Base-by-base conservation (phyloP, 352 stramenopile genomes). In the Pythium pyrilobum region DNA sequence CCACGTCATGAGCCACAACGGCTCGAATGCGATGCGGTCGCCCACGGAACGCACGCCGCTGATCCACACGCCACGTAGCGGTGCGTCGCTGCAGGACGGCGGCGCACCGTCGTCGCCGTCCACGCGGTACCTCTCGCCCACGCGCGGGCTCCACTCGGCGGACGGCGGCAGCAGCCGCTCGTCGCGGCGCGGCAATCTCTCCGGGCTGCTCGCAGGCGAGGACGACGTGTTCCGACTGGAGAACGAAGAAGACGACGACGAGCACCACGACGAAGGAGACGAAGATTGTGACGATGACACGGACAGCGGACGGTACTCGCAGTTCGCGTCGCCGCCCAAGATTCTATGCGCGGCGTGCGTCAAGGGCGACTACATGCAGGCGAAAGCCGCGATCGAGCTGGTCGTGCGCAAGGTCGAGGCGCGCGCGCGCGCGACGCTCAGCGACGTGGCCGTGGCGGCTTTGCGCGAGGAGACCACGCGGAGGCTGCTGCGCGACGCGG, bases 291-390 rank as follows among this genome's bases (percentile, higher is more conserved):
- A n/a, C n/a, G n/a, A 56, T 21, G 33, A 38, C 5, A 38, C 1
- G 16, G 33, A 25, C 40, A 32, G 32, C 32, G 40, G 40, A 20
- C 66, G 59, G 43, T 74, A 74, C 52, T 54, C 70, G 50, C 84
- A 72, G 41, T 85, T 86, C 58, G 75, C 74, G 13, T 82, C 72
- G 23, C 75, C 78, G 4, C 70, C 75, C 43, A 84, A 81, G 66
- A 75, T 85, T 11, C 39, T 89, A 0, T 83, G 75, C 62, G 72
- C 75, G 28, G 75, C 81, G 21, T 92, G 81, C 59, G 69, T 92
- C 37, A 85, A 88, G 56, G 81, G 81, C 18, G 81, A 92, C 64
- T 84, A 71, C 55, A 77, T 73, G 45, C 77, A 89, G 52, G 81
- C 72, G 20, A 79, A 88, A 41, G 84, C 59, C 41, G 72, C 78